phyloP scores from a whole-genome alignment of 306 rosid genomes.

The Lathyrus tuberosus region DNA sequence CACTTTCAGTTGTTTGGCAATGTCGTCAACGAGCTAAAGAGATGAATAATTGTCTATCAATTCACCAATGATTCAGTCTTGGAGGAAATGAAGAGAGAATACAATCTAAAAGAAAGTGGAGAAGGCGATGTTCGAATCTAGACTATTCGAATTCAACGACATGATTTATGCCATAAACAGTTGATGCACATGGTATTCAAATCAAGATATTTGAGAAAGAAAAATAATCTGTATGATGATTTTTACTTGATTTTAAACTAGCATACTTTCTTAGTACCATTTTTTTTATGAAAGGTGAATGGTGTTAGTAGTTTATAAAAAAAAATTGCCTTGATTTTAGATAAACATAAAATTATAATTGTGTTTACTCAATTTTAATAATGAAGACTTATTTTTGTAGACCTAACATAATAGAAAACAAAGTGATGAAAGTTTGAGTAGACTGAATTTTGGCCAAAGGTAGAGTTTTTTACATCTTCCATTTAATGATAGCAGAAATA shows the following conservation, averaged over 20 bases:
- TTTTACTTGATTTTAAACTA: neutral
- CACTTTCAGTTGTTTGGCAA: slow-evolving; percentile 78
- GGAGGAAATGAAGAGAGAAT: slow-evolving; percentile 82
- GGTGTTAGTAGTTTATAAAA: too few relatives aligned
- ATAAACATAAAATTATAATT: too few relatives aligned
- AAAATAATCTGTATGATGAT: slow-evolving; percentile 32
- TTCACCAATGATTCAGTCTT: slow-evolving; percentile 69
- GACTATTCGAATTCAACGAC: slow-evolving; percentile 25
- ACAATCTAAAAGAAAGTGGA: slow-evolving; percentile 54
- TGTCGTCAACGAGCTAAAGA: slow-evolving; percentile 83
- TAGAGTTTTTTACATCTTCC: too few relatives aligned
- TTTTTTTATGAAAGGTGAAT: too few relatives aligned
- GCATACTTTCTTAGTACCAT: too few relatives aligned
- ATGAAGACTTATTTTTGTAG: too few relatives aligned
- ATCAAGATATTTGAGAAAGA: slow-evolving; percentile 17
- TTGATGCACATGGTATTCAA: neutral
- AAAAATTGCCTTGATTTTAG: too few relatives aligned
- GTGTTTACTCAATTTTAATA: too few relatives aligned
- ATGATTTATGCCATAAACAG: slow-evolving; percentile 1
- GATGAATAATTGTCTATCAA: slow-evolving; percentile 70
- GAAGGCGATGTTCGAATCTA: slow-evolving; percentile 49
- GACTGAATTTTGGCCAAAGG: too few relatives aligned
- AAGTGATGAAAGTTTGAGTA: too few relatives aligned
- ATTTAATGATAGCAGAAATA: too few relatives aligned
- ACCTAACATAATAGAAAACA: too few relatives aligned